Evolutionary conservation across 805 yeast species (phyloP), one percentile per base, ranked within the genome.

Genomic region (Debaryomyces prosopidis): DNA sequence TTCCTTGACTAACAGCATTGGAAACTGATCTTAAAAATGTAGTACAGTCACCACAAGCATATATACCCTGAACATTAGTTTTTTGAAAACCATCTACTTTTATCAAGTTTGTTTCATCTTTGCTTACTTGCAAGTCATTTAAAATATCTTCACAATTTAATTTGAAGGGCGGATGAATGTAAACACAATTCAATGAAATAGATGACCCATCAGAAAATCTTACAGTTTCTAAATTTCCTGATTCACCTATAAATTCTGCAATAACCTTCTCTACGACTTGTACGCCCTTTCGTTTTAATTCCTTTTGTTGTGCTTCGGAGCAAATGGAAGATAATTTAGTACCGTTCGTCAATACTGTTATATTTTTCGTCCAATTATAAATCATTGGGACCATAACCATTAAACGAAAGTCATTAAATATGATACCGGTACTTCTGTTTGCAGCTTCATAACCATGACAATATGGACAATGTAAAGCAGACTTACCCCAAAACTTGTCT

Each of bases 371-470:
- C 52, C 50, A 50, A 27, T 50, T 50, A 15, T 30, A 36, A 8
- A 52, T 6, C 18, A 23, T 34, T 3, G 51, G 46, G 4, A 42
- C 34, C 36, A 48, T 32, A 23, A 39, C 39, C 38, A 33, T 15
- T 10, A 38, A n/a, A n/a, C 19, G 19, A 8, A 11, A 7, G 7
- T 40, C 40, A 5, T 17, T 31, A 18, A 36, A 17, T 28, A 43
- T 20, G 8, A 51, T 12, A 8, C 50, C 55, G 9, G 51, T 48
- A 19, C 33, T 44, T 18, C 30, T 30, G 7, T 42, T 38, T 17
- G 46, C 39, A 19, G 39, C 37, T 34, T 53, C 57, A 26, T 36
- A 42, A 1, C 55, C 55, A 36, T 53, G 57, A 23, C 57, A 51
- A 35, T 39, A 48, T 1, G 51, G 49, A 36, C 51, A 48, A n/a